Evolutionary conservation across 1,284 basidiomycete species (phyloP), one percentile per base, ranked within the genome.

Genomic region (Coniophora puteana): DNA sequence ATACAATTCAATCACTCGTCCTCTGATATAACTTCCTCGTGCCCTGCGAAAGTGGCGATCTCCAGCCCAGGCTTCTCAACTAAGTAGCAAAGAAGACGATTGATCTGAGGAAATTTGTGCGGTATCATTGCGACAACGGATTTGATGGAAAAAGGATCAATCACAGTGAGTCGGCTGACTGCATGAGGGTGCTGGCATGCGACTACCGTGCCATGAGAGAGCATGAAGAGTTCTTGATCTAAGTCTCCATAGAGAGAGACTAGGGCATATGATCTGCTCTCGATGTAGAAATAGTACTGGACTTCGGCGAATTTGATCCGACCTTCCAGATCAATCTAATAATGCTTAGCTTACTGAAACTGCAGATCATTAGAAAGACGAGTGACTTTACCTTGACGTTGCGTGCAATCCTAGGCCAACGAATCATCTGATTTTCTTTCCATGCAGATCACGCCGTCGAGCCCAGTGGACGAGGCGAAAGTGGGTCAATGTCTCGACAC

Each of bases 351-450:
- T 35, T n/a, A n/a, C n/a, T n/a, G n/a, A n/a, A n/a, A n/a, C n/a
- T n/a, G n/a, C n/a, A n/a, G n/a, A n/a, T n/a, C n/a, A n/a, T n/a
- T n/a, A n/a, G n/a, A n/a, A n/a, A n/a, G n/a, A n/a, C n/a, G n/a
- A n/a, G n/a, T 11, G 31, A 33, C 10, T 13, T 20, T 20, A 35
- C 33, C 33, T 35, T 35, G 20, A 35, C 33, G 18, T 35, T 35
- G 16, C 33, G 16, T 14, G 33, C 8, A 8, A 35, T 23, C 8
- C 33, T 8, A 8, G n/a, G 21, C 21, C 13, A 6, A 13, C 33
- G 17, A 18, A 13, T 35, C 21, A 23, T 23, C 20, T 31, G 29
- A n/a, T 21, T 20, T 13, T 35, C 17, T 21, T 35, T 35, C 33
- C 33, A 35, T 7, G 14, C 6, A 21, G 33, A 35, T 14, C 33